Evolutionary conservation across 805 yeast genomes (phyloP).

Genomic region (Wilhelminamyces savonicus): DNA sequence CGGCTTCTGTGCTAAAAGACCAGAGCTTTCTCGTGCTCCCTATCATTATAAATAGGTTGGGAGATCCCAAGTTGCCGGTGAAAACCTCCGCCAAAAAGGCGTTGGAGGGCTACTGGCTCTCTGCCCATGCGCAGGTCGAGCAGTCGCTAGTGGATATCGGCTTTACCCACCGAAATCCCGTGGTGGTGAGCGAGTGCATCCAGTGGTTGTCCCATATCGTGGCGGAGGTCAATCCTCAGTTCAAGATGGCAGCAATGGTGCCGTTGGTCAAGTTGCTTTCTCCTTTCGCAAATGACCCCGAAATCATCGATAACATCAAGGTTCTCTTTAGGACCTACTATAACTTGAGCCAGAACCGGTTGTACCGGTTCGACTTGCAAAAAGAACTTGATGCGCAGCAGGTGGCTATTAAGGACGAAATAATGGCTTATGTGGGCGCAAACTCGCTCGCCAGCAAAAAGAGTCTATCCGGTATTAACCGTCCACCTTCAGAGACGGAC

Average conservation of each 20-base stretch:
- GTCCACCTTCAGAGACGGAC: too few relatives aligned
- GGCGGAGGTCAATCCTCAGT: conserved; percentile 24
- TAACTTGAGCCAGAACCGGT: conserved; percentile 21
- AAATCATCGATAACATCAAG: conserved; percentile 11
- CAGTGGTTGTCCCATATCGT: conserved; percentile 39
- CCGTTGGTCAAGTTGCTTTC: conserved; percentile 16
- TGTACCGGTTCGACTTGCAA: conserved; percentile 41
- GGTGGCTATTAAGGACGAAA: conserved; percentile 20
- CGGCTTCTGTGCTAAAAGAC: conserved; percentile 27
- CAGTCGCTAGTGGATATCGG: conserved; percentile 37
- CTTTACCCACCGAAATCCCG: conserved; percentile 29
- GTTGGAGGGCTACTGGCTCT: conserved; percentile 48
- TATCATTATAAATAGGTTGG: conserved; percentile 40
- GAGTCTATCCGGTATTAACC: too few relatives aligned
- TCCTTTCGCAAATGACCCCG: conserved; percentile 3
- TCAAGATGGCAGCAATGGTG: conserved; percentile 22
- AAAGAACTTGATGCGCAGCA: conserved; percentile 31
- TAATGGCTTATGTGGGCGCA: too few relatives aligned
- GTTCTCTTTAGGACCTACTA: conserved; percentile 21
- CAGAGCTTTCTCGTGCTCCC: conserved; percentile 46
- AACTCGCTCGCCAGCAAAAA: too few relatives aligned
- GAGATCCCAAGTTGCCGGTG: conserved; percentile 31
- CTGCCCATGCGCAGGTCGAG: conserved; percentile 45
- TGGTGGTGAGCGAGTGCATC: conserved; percentile 38
- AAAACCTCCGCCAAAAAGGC: conserved; percentile 44